A percentile compares a stretch with the other conserved stretches of the same genome.
These are phyloP conservation scores for Diplotaxis tenuifolia DNA, from an alignment of 345 rosid genomes.

Conservation along the genomic window DNA sequence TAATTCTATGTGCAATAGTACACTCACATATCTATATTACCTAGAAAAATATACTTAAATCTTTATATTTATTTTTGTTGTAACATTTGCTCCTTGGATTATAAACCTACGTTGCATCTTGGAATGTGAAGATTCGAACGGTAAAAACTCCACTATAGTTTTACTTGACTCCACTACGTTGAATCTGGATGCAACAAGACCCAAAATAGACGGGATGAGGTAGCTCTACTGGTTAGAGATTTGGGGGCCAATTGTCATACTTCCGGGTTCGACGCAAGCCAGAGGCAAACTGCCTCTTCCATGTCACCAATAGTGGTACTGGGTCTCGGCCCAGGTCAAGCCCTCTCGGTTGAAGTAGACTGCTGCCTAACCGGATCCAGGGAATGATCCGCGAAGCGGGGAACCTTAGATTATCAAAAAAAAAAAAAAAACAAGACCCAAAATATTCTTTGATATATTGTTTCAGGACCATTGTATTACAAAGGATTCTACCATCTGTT, in stretches of 20 bases:
- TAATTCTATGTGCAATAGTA: neutral
- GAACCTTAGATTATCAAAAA: no score
- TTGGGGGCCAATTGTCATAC: no score
- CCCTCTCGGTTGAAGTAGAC: no score
- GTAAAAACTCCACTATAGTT: neutral
- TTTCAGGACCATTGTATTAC: conserved; percentile 69
- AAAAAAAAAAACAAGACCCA: no score
- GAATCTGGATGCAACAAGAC: neutral
- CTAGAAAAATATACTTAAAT: neutral
- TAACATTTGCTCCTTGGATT: neutral
- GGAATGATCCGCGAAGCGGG: no score
- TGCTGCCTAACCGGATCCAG: no score
- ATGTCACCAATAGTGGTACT: no score
- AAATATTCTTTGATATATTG: neutral
- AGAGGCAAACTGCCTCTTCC: no score
- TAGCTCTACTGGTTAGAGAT: no score
- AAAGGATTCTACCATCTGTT: conserved; percentile 52
- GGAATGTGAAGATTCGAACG: conserved; percentile 22
- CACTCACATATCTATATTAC: neutral
- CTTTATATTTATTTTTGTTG: neutral
- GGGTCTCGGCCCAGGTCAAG: no score
- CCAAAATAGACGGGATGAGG: no score
- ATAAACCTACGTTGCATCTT: neutral
- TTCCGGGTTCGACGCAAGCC: no score
- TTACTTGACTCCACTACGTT: neutral